Evolutionary conservation across 2,329 filamentous ascomycete species (phyloP).

Genomic region (Ophiostoma sp.): DNA sequence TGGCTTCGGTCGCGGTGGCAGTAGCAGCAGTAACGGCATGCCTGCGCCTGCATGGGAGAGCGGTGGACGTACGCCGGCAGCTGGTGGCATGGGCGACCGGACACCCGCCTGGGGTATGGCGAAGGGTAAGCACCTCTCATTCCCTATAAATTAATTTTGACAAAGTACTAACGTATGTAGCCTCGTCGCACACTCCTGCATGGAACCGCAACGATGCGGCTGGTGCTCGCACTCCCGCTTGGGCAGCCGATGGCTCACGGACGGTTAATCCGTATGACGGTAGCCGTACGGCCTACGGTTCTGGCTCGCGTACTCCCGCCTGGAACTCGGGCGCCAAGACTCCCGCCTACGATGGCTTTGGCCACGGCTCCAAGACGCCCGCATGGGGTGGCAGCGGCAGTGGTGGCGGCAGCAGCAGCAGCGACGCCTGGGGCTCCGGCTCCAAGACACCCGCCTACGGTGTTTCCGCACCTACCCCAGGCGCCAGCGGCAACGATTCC

Average conservation of each 20-base stretch:
- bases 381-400: constrained; percentile 50
- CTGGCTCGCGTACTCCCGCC: constrained; percentile 69
- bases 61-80: constrained; percentile 68
- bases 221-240: constrained; percentile 68
- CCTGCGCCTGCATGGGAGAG: constrained; percentile 59
- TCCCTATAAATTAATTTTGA: neutral
- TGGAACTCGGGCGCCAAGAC: constrained; percentile 80
- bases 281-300: constrained; percentile 75
- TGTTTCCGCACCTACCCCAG: constrained; percentile 58
- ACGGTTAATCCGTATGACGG: constrained; percentile 72
- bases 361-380: constrained; percentile 67
- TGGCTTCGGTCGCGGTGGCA: constrained; percentile 33
- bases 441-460: constrained; percentile 78
- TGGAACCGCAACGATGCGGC: constrained; percentile 58
- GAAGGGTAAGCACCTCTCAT: constrained; percentile 56
- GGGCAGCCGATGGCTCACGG: constrained; percentile 63
- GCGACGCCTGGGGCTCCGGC: constrained; percentile 41
- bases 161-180: constrained; percentile 40
- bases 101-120: constrained; percentile 73
- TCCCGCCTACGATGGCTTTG: constrained; percentile 63
- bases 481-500: constrained; percentile 42
- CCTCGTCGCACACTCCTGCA: constrained; percentile 61
- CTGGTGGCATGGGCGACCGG: constrained; percentile 59
- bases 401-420: constrained; percentile 24
- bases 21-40: constrained; percentile 32